Conservation (phyloP, 2,329 filamentous ascomycete species). For the Alternaria brassicae region DNA sequence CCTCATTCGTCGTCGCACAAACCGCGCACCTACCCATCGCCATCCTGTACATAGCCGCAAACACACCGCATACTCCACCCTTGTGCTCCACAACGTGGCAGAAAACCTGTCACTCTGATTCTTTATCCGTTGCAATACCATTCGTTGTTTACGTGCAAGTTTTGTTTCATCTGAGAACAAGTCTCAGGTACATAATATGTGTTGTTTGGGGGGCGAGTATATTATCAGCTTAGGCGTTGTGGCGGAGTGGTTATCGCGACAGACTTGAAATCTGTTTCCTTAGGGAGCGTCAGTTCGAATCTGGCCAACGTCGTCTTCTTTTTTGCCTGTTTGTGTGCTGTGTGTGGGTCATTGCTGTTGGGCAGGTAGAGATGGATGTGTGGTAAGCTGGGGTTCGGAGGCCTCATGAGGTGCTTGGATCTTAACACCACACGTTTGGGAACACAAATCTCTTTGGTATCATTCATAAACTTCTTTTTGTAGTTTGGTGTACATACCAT, state of each 20-base stretch:
- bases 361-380: not conserved
- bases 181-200: not conserved
- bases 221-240: constrained; percentile 28
- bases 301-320: constrained; percentile 41
- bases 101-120: not conserved
- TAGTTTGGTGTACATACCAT: not conserved
- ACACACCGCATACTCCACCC: not conserved
- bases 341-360: not conserved
- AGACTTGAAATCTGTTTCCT: constrained; percentile 51
- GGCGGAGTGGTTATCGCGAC: constrained; percentile 50
- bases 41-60: not conserved
- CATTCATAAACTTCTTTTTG: not conserved
- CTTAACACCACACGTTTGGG: not conserved
- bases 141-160: not conserved
- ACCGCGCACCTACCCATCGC: not conserved
- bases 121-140: not conserved
- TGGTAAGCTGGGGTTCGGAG: not conserved
- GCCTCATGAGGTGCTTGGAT: not conserved
- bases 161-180: too few species aligned
- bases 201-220: not conserved
- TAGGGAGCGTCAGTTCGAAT: constrained; percentile 49
- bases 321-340: not conserved
- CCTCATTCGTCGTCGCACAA: not conserved
- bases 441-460: not conserved
- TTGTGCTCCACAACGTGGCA: not conserved